Percentiles rank a stretch among this genome's conserved stretches.
Conservation (phyloP, 2,329 filamentous ascomycete species). For the Didymella lethalis region DNA sequence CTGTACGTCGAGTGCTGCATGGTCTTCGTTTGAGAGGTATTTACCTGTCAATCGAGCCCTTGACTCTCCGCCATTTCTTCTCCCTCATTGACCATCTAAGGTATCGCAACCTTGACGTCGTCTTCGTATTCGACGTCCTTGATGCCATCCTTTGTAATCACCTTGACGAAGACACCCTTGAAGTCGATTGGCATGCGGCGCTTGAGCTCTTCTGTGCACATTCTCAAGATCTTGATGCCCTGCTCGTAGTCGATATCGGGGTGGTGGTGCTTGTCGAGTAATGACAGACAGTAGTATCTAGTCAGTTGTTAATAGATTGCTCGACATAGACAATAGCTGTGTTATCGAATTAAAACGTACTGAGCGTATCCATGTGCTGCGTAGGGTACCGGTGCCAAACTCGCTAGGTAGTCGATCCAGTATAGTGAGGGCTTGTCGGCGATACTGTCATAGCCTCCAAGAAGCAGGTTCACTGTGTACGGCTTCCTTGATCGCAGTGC, state of each 20-base stretch:
- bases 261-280: constrained; percentile 98
- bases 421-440: constrained; percentile 90
- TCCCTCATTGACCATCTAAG: constrained; percentile 52
- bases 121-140: constrained; percentile 86
- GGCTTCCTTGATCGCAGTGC: constrained; percentile 91
- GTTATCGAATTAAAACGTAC: constrained; percentile 61
- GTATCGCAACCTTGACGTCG: constrained; percentile 71
- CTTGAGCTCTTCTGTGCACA: constrained; percentile 98
- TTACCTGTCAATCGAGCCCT: constrained; percentile 20
- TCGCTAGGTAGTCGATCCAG: constrained; percentile 97
- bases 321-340: background rate
- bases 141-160: constrained; percentile 93
- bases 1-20: constrained; percentile 1
- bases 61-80: background rate
- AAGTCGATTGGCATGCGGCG: constrained; percentile 97
- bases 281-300: constrained; percentile 96
- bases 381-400: constrained; percentile 87
- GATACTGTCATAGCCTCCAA: constrained; percentile 92
- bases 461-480: constrained; percentile 94
- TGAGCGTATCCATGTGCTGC: constrained; percentile 98
- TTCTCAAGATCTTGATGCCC: constrained; percentile 88
- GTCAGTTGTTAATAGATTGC: constrained; percentile 4
- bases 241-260: constrained; percentile 89
- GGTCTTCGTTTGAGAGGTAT: constrained; percentile 1
- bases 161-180: constrained; percentile 94